Evolutionary conservation across 1,139 yeast species (phyloP).

Genomic region (Geotrichum carabidarum): DNA sequence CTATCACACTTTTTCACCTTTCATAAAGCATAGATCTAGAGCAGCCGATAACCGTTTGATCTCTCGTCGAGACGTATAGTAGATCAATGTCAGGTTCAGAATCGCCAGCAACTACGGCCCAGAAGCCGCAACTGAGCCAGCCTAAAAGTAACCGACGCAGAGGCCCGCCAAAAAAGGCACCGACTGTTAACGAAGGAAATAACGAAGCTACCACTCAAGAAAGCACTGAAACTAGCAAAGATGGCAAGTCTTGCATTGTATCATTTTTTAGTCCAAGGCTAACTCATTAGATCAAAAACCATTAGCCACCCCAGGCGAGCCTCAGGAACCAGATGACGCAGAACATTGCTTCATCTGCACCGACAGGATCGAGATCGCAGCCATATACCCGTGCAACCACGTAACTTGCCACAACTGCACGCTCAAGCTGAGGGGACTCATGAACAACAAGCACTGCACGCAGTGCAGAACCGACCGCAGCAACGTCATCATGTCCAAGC

Average conservation of each 20-base stretch:
- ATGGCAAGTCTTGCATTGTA: no score
- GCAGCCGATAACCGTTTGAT: no score
- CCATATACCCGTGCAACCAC: constrained; percentile 81
- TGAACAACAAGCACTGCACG: constrained; percentile 67
- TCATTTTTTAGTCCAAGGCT: no score
- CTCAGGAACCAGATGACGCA: constrained; percentile 19
- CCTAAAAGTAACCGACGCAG: constrained; percentile 4
- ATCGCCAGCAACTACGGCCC: no score
- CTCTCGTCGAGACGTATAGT: no score
- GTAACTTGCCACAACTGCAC: constrained; percentile 78
- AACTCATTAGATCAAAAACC: no score
- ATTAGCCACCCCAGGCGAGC: not conserved
- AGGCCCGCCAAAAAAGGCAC: not conserved
- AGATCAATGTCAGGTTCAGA: no score
- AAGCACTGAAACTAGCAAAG: not conserved
- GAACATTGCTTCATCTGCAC: constrained; percentile 82
- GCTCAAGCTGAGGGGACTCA: constrained; percentile 75
- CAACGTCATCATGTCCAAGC: constrained; percentile 54
- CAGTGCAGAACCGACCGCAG: constrained; percentile 69
- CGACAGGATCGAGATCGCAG: constrained; percentile 54
- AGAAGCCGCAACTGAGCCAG: not conserved
- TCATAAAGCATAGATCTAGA: no score
- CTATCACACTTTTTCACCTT: no score
- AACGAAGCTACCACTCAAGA: not conserved
- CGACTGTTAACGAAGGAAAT: not conserved